Conservation (phyloP, 2,329 filamentous ascomycete species). For the Paracorniculantispora psalliotae region DNA sequence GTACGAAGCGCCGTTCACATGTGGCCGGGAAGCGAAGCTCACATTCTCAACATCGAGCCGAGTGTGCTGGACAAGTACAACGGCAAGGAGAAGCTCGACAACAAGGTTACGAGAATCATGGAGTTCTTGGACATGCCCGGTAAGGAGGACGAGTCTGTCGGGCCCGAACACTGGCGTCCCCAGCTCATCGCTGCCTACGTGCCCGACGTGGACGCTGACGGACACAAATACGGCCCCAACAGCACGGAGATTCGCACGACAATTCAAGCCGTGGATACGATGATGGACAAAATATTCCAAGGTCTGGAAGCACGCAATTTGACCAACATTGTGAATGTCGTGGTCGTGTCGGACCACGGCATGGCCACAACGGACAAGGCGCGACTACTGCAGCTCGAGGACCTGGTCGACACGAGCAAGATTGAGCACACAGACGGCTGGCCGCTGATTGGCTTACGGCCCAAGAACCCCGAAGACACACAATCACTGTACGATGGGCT, state of each 20-base stretch:
- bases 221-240: slow-evolving; percentile 87
- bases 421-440: slow-evolving; percentile 88
- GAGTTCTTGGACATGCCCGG: slow-evolving; percentile 82
- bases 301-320: slow-evolving; percentile 79
- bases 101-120: slow-evolving; percentile 75
- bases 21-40: slow-evolving; percentile 96
- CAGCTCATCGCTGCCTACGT: slow-evolving; percentile 94
- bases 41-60: slow-evolving; percentile 69
- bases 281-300: slow-evolving; percentile 71
- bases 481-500: slow-evolving; percentile 61
- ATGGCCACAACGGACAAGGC: slow-evolving; percentile 89
- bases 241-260: slow-evolving; percentile 82
- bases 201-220: slow-evolving; percentile 82
- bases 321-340: slow-evolving; percentile 83
- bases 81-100: slow-evolving; percentile 64
- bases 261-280: slow-evolving; percentile 73
- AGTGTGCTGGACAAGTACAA: slow-evolving; percentile 83
- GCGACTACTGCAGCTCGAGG: slow-evolving; percentile 82
- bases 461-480: slow-evolving; percentile 64
- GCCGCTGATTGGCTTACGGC: slow-evolving; percentile 85
- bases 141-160: slow-evolving; percentile 50
- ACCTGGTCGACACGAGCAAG: slow-evolving; percentile 71
- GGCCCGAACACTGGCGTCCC: slow-evolving; percentile 58
- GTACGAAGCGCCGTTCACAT: slow-evolving; percentile 84
- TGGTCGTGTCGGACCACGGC: slow-evolving; percentile 95